Evolutionary conservation across 2,329 filamentous ascomycete genomes (phyloP), one percentile per base, ranked within the genome.

Genomic region (Cyphellophora europaea): DNA sequence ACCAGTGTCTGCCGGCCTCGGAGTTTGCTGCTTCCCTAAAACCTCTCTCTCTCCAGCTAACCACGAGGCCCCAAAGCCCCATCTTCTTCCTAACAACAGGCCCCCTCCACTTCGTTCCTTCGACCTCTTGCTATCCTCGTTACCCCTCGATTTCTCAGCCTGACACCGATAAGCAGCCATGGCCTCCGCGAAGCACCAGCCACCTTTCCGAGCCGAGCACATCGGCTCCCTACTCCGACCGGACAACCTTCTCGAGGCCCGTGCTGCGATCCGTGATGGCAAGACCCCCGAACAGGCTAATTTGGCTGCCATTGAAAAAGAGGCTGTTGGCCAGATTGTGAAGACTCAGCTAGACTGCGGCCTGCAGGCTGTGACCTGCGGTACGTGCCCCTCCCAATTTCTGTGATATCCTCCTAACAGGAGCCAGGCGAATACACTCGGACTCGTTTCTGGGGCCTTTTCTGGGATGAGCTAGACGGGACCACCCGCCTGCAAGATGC

Each of bases 181-280:
- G 42, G 42, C 42, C n/a, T 19, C 35, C 28, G 28, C 32, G 1
- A 38, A 32, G 6, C 37, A 36, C 3, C 30, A 30, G 11, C 72
- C 74, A 27, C 79, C 76, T 32, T 84, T 82, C 59, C 71, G 81
- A 52, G 78, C 79, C 40, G 80, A 85, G 59, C 80, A 85, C 46
- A 69, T 82, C 42, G 80, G 80, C 32, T 83, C 79, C 11, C 65
- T 85, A 19, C 71, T 84, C 38, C 76, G 80, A 19, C 79, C 80
- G 1, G 57, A 73, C 34, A 59, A 69, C 33, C 69, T 85, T 16
- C 65, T 81, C 11, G 63, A 73, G 30, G 71, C 72, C 31, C 67
- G 80, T 56, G 62, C 67, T 45, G 54, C 70, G 53, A 57, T 68
- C 40, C 37, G 41, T 6, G 44, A 46, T 32, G 28, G 33, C 21